Conservation (phyloP, 768 basidiomycete genomes). For the Punctularia strigosozonata region DNA sequence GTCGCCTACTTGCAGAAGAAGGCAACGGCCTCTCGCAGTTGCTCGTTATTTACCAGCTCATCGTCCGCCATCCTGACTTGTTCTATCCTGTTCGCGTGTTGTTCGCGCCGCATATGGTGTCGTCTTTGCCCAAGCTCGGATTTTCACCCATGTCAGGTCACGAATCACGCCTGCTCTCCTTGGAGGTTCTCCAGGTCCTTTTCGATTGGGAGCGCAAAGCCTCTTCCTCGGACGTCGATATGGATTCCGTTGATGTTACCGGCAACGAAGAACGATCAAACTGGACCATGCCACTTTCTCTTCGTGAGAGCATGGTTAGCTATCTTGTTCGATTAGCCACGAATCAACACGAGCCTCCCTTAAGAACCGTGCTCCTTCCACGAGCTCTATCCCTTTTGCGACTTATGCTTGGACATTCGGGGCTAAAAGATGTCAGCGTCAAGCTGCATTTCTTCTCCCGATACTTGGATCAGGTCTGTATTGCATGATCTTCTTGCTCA, state of each 20-base stretch:
- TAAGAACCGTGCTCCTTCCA: conserved; percentile 35
- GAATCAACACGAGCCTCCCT: conserved; percentile 42
- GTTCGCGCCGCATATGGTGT: conserved; percentile 90
- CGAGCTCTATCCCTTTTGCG: conserved; percentile 59
- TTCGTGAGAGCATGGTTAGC: conserved; percentile 88
- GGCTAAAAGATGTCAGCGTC: conserved; percentile 87
- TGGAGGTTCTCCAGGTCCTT: conserved; percentile 87
- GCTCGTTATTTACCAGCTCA: conserved; percentile 80
- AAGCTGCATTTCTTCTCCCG: conserved; percentile 86
- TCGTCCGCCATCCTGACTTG: conserved; percentile 80
- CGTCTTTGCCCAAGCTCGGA: conserved; percentile 82
- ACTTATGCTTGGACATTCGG: conserved; percentile 67
- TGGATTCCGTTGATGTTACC: conserved; percentile 2
- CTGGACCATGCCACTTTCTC: conserved; percentile 70
- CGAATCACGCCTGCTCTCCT: conserved; percentile 77
- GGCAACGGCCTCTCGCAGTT: conserved; percentile 57
- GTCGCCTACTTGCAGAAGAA: conserved; percentile 82
- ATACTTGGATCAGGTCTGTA: conserved; percentile 64
- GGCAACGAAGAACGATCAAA: not conserved
- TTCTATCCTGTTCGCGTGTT: conserved; percentile 90
- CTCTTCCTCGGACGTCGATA: conserved; percentile 4
- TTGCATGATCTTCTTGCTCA: conserved; percentile 5
- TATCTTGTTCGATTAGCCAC: conserved; percentile 90
- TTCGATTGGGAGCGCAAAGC: conserved; percentile 87
- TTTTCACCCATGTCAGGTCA: conserved; percentile 54